A percentile compares a stretch with the other conserved stretches of the same genome.
phyloP scores from a whole-genome alignment of 805 yeast genomes.

The Candida nitratophila region DNA sequence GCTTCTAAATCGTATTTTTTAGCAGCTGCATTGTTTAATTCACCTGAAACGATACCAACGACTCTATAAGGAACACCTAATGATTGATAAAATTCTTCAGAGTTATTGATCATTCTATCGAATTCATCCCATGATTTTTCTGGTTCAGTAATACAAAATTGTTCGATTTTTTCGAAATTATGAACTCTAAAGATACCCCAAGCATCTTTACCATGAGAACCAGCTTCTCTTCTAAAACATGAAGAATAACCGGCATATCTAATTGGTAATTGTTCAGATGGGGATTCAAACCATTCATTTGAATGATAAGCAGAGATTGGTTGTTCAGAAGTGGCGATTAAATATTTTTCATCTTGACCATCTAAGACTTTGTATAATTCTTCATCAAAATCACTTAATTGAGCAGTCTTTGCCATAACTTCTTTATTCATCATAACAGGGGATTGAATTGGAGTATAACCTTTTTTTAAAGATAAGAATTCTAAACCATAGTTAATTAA shows the following conservation, averaged over 20 bases:
- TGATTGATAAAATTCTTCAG: conserved; percentile 91
- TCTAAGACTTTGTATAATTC: conserved; percentile 95
- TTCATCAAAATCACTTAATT: conserved; percentile 95
- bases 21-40: conserved; percentile 97
- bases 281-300: conserved; percentile 97
- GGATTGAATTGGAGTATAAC: conserved; percentile 89
- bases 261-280: conserved; percentile 91
- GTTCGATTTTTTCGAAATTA: conserved; percentile 97
- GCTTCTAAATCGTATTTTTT: conserved; percentile 98
- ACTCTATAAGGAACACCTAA: conserved; percentile 93
- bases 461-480: conserved; percentile 63
- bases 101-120: conserved; percentile 84
- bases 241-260: conserved; percentile 98
- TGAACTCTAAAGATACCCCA: conserved; percentile 99
- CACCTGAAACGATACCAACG: conserved; percentile 97
- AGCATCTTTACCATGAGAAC: conserved; percentile 98
- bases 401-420: conserved; percentile 99
- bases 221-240: conserved; percentile 99
- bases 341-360: conserved; percentile 95
- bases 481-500: conserved; percentile 91
- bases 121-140: conserved; percentile 98
- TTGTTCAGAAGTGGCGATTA: conserved; percentile 98
- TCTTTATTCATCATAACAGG: conserved; percentile 99
- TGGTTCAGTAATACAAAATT: conserved; percentile 92
- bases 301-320: conserved; percentile 98